A percentile compares a stretch with the other conserved stretches of the same genome.
Conservation (phyloP, 176 grass and related monocot species). For the Coix lacrymajobi region DNA sequence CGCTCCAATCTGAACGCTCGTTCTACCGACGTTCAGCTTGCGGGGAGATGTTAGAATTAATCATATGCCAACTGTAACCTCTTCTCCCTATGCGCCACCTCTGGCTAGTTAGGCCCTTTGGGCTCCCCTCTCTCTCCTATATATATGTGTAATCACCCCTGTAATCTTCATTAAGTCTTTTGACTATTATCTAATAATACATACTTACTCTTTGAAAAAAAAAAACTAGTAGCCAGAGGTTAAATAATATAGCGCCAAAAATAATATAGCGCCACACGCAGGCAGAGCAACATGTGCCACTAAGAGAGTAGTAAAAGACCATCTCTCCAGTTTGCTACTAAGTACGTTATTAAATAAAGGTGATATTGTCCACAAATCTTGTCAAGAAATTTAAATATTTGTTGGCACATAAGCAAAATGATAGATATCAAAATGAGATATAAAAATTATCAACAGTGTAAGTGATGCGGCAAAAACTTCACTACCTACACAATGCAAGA, state of each 20-base stretch:
- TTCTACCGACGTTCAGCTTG: too few relatives aligned
- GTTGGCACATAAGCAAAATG: not conserved
- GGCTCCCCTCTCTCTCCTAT: too few relatives aligned
- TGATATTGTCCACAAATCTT: not conserved
- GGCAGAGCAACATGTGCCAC: conserved; percentile 4
- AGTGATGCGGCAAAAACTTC: conserved; percentile 1
- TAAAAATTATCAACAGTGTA: not conserved
- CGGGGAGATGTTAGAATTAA: too few relatives aligned
- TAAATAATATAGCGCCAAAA: not conserved
- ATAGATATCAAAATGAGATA: not conserved
- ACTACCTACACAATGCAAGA: not conserved
- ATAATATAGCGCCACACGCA: not conserved
- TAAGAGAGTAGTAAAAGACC: not conserved
- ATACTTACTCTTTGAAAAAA: conserved; percentile 6
- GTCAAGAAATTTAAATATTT: not conserved
- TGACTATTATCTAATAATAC: too few relatives aligned
- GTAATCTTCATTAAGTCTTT: too few relatives aligned
- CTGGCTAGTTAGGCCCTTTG: too few relatives aligned
- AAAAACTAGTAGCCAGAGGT: not conserved
- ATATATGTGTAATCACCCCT: too few relatives aligned
- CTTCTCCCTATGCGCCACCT: too few relatives aligned
- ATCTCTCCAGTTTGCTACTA: not conserved
- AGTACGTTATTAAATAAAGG: not conserved
- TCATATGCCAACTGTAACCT: too few relatives aligned
- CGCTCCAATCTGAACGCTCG: too few relatives aligned